Base-by-base conservation (phyloP, 441 rosid species). In the Pelargonium fulgidum region DNA sequence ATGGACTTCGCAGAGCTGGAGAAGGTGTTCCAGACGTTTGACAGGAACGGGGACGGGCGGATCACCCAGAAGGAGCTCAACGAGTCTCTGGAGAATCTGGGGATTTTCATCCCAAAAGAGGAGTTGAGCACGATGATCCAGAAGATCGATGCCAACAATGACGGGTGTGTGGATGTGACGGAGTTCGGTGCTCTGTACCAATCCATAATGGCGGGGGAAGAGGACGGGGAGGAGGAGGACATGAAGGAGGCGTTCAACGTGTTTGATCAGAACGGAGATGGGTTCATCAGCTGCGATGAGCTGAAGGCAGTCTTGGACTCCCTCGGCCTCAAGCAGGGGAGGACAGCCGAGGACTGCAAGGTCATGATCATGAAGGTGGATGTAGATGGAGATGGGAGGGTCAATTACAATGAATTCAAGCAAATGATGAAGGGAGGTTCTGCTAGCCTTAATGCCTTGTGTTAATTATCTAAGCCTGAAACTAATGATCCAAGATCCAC, bases 291-390 rank as follows among this genome's bases (percentile, higher is more conserved):
- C 0, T 72, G 69, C 29, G 73, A 74, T 16, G 77, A 74, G 70
- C 33, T 74, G 68, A 56, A 72, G 65, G 54, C 72, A 16, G 73
- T 74, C 58, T 9, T 74, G 69, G 73, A 64, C 29, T 74, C 77
- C 24, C 24, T 22, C 24, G 24, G 24, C 3, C 52, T 47, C 52
- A 47, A 47, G 52, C 52, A 9, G 52, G 52, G 52, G 52, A 47
- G 68, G 77, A 19, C 39, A 64, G 65, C 52, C 69, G 73, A 64
- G 33, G 72, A 74, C 17, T 74, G 77, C 69, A 68, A 59, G 77
- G 42, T n/a, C 61, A 74, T 74, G 77, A 74, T 74, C 65, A 58
- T 3, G 73, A 76, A 72, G 73, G 76, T 76, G 24, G 79, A 76
- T 33, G 79, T 26, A 22, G 79, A 76, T 26, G 76, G 79, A 2